phyloP scores from a whole-genome alignment of 441 rosid genomes.

The Euphorbia celastroides region DNA sequence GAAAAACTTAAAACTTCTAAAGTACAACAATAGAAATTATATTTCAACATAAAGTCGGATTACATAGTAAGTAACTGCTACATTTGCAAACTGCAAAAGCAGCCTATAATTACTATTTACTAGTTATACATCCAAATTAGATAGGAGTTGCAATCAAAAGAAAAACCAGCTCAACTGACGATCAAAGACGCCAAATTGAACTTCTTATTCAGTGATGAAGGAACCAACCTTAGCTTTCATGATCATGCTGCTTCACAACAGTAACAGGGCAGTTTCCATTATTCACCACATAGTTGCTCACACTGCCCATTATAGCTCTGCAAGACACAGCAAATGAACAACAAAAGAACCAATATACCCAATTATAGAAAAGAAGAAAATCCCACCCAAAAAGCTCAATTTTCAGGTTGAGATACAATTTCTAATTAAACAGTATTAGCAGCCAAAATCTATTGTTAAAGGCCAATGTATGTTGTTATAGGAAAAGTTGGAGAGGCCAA shows the following conservation, averaged over 20 bases:
- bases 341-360: no score
- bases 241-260: slow-evolving; percentile 53
- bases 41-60: background rate
- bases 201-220: slow-evolving; percentile 17
- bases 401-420: no score
- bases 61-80: background rate
- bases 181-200: background rate
- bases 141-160: background rate
- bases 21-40: background rate
- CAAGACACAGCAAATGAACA: no score
- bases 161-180: slow-evolving; percentile 13
- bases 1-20: background rate
- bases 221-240: slow-evolving; percentile 16
- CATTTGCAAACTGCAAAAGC: background rate
- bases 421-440: no score
- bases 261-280: slow-evolving; percentile 79
- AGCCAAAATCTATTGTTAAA: no score
- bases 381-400: no score
- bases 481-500: background rate
- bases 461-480: no score
- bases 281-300: slow-evolving; percentile 85
- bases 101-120: no score
- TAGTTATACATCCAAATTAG: background rate
- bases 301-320: slow-evolving; percentile 92
- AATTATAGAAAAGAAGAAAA: no score